Evolutionary conservation across 306 rosid genomes (phyloP), one percentile per base, ranked within the genome.

Genomic region (Prunus campanulata): DNA sequence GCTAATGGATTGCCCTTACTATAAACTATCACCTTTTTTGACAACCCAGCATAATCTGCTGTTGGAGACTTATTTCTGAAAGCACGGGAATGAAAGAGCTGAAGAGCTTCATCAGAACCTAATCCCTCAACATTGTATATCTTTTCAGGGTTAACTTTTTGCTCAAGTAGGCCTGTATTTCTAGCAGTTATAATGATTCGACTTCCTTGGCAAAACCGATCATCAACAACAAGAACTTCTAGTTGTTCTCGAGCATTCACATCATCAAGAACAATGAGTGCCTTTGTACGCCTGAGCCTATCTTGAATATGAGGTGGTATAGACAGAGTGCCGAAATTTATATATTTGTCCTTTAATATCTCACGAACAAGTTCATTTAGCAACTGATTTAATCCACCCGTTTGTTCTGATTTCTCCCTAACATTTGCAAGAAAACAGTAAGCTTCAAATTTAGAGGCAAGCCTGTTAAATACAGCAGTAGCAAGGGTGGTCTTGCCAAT

Each of bases 111-210:
- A 24, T 66, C 74, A 20, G 3, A 5, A 19, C 39, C 1, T 20
- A 76, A 71, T 56, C 57, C 79, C 47, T 54, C 63, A 32, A 76
- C 59, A 29, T 76, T 15, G 1, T 50, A 66, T 2, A 51, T 76
- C 9, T 49, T 42, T 0, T 3, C 5, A 30, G 3, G 35, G 12
- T 39, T 59, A 61, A 13, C 42, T 5, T 14, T 0, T 12, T 16
- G 14, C 3, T 51, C 1, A 1, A 76, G 67, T 11, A 76, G 13
- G n/a, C 48, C 56, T 4, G 16, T 25, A 25, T 76, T 29, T 24
- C 67, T 42, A 3, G 80, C 25, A 24, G 80, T 30, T 30, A 30
- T 30, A 30, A 30, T 30, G 35, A 30, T 30, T 30, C 35, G 35
- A 30, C 35, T 30, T 24, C 57, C 56, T 6, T 30, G 5, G 35